Evolutionary conservation across 352 stramenopile species (phyloP), one percentile per base, ranked within the genome.

Genomic region (Phytophthora chlamydospora): DNA sequence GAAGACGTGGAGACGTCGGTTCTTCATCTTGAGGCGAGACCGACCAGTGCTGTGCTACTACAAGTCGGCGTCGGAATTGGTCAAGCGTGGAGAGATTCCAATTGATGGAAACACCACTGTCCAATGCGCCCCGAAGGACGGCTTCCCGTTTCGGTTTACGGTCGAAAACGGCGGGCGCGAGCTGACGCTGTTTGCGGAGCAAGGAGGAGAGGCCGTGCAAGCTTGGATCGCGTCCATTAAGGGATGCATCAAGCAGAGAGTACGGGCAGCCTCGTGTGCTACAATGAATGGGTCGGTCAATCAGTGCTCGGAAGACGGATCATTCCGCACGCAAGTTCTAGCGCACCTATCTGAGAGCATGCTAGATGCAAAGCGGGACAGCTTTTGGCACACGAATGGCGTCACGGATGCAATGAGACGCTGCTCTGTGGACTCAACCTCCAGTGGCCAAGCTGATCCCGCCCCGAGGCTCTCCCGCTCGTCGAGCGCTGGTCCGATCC

Each of bases 1-100:
- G 87, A 92, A 92, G 62, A 91, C 80, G 6, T 96, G 87, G 87
- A 73, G 80, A 42, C 78, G 79, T 1, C 74, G 87, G n/a, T 96
- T 91, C 54, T 96, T 96, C 44, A 91, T 96, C 48, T 42, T 96
- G 50, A 83, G 87, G 9, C 66, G 82, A 13, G 87, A 96, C 40
- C 50, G 87, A 6, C 83, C 83, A 4, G 68, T 94, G 40, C 57
- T 96, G 6, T 80, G 78, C 58, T 96, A 96, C 68, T 96, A 94
- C 68, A 82, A 78, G 41, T 93, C 85, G 6, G 64, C 76, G 5
- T 66, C 90, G 11, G 80, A 91, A 55, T 70, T 96, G 21, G 85
- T 76, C 32, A 93, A 94, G 50, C 71, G 94, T 2, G 87, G 87
- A 13, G 87, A 96, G 58, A 88, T 96, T 41, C 36, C 65, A 1